phyloP scores from a whole-genome alignment of 2,329 filamentous ascomycete genomes.

The Colletotrichum spaethianum region DNA sequence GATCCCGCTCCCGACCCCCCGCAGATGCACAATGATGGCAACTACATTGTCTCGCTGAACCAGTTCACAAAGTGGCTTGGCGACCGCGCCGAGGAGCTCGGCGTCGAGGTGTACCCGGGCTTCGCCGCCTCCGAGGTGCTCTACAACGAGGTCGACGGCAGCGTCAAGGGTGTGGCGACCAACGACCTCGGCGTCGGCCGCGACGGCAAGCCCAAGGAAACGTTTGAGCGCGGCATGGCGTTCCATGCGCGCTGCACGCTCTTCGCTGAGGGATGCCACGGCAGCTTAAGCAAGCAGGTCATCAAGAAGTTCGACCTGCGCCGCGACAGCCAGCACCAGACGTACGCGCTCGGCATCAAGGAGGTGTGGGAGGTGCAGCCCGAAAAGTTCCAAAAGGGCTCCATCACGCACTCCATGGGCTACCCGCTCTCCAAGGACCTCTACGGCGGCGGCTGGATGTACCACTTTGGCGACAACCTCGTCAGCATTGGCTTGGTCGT shows the following conservation, averaged over 20 bases:
- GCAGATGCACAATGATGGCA: constrained; percentile 98
- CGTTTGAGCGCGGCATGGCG: constrained; percentile 97
- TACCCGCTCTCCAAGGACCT: constrained; percentile 91
- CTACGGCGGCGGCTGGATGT: constrained; percentile 99
- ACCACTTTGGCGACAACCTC: constrained; percentile 98
- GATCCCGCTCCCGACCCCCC: constrained; percentile 90
- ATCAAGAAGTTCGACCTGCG: constrained; percentile 94
- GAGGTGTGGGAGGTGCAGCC: constrained; percentile 98
- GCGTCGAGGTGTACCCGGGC: constrained; percentile 95
- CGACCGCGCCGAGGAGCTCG: constrained; percentile 95
- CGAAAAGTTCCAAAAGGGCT: constrained; percentile 89
- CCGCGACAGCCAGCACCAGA: constrained; percentile 91
- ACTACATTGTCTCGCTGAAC: constrained; percentile 97
- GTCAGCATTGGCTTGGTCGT: constrained; percentile 93
- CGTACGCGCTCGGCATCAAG: constrained; percentile 94
- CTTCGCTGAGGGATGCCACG: constrained; percentile 95
- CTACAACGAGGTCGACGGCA: constrained; percentile 83
- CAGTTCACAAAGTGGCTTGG: constrained; percentile 97
- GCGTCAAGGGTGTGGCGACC: constrained; percentile 93
- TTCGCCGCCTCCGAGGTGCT: constrained; percentile 95
- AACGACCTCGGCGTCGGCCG: constrained; percentile 92
- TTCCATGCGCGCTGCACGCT: constrained; percentile 94
- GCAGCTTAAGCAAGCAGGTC: constrained; percentile 94
- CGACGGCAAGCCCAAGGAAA: constrained; percentile 87
- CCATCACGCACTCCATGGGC: constrained; percentile 91